phyloP scores from a whole-genome alignment of 495 filamentous ascomycete genomes.

The Glarea lozoyensis region DNA sequence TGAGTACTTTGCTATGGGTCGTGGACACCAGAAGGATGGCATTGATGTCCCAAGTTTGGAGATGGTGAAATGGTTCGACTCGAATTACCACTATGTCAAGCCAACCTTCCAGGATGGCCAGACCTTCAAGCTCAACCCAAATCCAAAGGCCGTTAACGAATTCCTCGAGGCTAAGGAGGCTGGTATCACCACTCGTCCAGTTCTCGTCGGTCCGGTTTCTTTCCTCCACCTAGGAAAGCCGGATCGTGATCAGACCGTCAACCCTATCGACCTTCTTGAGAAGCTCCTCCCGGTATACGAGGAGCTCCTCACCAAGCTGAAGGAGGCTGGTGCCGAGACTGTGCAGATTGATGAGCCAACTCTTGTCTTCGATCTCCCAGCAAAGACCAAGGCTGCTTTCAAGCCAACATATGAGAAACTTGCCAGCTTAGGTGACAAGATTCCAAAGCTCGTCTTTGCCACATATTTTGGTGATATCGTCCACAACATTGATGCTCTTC shows the following conservation, averaged over 20 bases:
- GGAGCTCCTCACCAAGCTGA: constrained; percentile 82
- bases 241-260: constrained; percentile 82
- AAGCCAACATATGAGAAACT: constrained; percentile 94
- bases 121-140: constrained; percentile 75
- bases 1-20: constrained; percentile 98
- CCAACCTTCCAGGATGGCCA: constrained; percentile 94
- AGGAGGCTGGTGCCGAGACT: constrained; percentile 86
- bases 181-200: constrained; percentile 84
- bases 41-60: constrained; percentile 91
- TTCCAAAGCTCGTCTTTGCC: constrained; percentile 74
- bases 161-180: constrained; percentile 97
- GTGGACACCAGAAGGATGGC: constrained; percentile 87
- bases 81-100: constrained; percentile 99
- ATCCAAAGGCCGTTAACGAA: constrained; percentile 89
- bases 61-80: constrained; percentile 99
- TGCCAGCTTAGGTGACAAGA: constrained; percentile 59
- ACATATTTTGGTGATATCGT: constrained; percentile 99
- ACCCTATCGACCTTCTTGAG: constrained; percentile 85
- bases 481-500: constrained; percentile 90
- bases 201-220: constrained; percentile 89
- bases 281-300: constrained; percentile 89
- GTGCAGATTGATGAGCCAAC: constrained; percentile 98
- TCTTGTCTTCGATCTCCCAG: constrained; percentile 83
- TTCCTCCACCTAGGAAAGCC: constrained; percentile 96
- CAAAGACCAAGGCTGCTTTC: constrained; percentile 90